Evolutionary conservation across 129 eudicot genomes (phyloP).

Genomic region (Chrysanthemum lavandulifolium): DNA sequence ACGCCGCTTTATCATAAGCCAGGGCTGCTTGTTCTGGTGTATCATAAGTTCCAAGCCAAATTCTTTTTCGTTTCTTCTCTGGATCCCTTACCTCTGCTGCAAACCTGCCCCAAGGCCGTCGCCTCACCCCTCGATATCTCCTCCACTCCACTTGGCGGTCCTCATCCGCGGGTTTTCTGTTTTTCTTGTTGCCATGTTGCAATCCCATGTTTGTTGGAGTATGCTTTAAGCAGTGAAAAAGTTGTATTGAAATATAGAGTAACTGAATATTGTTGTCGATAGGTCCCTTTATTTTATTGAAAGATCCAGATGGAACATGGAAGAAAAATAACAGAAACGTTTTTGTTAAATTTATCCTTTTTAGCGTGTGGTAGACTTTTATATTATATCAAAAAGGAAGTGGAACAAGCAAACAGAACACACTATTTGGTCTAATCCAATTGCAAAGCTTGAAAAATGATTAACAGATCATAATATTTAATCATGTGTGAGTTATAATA

Average conservation of each 20-base stretch:
- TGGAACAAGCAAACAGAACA: too few species aligned
- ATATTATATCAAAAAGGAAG: too few species aligned
- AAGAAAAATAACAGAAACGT: too few species aligned
- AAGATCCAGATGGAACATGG: background rate
- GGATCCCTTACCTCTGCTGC: conserved; percentile 36
- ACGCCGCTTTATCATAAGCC: conserved; percentile 40
- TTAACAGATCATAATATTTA: too few species aligned
- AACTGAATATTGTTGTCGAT: background rate
- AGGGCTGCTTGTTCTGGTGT: conserved; percentile 35
- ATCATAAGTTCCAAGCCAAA: conserved; percentile 35
- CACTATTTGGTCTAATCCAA: too few species aligned
- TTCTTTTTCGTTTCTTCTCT: conserved; percentile 30
- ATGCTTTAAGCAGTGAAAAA: background rate
- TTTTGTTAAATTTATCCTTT: too few species aligned
- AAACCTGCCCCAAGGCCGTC: conserved; percentile 38
- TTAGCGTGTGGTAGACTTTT: too few species aligned
- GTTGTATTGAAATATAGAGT: background rate
- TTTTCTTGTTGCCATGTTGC: conserved; percentile 3
- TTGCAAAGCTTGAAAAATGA: too few species aligned
- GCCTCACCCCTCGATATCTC: conserved; percentile 32
- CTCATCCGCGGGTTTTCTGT: background rate
- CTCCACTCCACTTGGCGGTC: conserved; percentile 23
- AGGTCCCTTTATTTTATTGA: background rate
- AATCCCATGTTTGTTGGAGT: conserved; percentile 14
- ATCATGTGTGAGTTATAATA: too few species aligned